phyloP scores from a whole-genome alignment of 805 yeast genomes.

The Candida maltosa region DNA sequence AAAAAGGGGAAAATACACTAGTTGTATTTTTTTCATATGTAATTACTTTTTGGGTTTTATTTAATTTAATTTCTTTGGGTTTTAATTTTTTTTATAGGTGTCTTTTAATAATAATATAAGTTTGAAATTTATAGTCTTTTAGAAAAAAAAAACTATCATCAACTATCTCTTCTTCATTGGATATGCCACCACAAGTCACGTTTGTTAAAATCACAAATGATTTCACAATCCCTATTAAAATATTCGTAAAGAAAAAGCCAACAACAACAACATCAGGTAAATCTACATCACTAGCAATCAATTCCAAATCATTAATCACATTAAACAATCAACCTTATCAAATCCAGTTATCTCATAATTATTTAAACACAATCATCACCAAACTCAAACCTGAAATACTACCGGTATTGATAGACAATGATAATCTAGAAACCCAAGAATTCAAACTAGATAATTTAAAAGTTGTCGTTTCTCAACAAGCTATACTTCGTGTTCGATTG shows the following conservation, averaged over 20 bases:
- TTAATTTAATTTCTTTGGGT: no score
- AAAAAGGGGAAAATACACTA: no score
- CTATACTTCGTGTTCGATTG: conserved; percentile 5
- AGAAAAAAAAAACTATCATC: no score
- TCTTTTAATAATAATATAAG: no score
- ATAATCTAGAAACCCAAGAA: neutral
- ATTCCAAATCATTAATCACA: conserved; percentile 11
- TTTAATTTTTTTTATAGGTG: no score
- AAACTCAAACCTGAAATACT: conserved; percentile 2
- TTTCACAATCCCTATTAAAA: conserved; percentile 9
- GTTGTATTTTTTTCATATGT: no score
- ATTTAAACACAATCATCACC: conserved; percentile 5
- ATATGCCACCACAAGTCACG: conserved; percentile 13
- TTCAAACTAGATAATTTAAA: neutral
- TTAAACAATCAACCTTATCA: conserved; percentile 9
- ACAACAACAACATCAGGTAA: neutral
- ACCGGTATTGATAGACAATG: conserved; percentile 1
- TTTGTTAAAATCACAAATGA: conserved; percentile 8
- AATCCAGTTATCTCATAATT: conserved; percentile 9
- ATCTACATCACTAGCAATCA: conserved; percentile 7
- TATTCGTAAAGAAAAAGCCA: conserved; percentile 8
- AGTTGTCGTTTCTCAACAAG: conserved; percentile 1
- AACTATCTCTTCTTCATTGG: neutral
- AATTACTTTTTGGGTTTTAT: no score
- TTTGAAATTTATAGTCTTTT: no score